Percentiles rank a stretch among this genome's conserved stretches.
Evolutionary conservation across 2,329 filamentous ascomycete genomes (phyloP).

Genomic region (Colletotrichum higginsianum): DNA sequence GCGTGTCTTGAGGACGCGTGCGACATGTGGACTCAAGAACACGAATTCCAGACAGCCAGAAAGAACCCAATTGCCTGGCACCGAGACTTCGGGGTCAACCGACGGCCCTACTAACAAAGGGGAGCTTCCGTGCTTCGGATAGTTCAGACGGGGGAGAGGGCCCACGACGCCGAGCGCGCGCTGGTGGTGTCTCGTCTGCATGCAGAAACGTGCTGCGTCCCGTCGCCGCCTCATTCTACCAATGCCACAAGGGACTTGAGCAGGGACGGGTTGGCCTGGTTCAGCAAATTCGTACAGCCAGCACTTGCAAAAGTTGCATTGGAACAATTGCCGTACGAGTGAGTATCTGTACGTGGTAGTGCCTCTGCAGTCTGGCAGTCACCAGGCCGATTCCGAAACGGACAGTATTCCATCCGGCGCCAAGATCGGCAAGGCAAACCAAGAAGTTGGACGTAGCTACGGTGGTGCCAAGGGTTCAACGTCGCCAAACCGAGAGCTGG

Average conservation of each 20-base stretch:
- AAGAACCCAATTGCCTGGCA: constrained; percentile 23
- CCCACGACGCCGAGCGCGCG: neutral
- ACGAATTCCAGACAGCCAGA: constrained; percentile 7
- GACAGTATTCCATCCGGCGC: constrained; percentile 34
- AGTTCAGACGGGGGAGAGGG: constrained; percentile 30
- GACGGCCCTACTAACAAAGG: constrained; percentile 2
- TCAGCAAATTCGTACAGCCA: constrained; percentile 1
- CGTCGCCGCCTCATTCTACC: neutral
- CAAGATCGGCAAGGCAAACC: constrained; percentile 35
- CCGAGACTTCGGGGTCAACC: constrained; percentile 28
- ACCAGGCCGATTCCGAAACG: constrained; percentile 26
- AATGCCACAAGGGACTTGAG: constrained; percentile 18
- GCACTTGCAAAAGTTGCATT: neutral
- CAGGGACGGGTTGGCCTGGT: constrained; percentile 5
- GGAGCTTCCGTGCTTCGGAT: constrained; percentile 28
- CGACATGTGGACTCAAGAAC: constrained; percentile 5
- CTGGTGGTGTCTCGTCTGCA: neutral
- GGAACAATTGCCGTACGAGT: too few relatives aligned
- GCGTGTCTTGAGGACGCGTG: constrained; percentile 19
- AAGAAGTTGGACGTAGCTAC: constrained; percentile 38
- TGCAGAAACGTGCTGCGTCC: neutral
- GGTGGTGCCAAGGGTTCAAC: constrained; percentile 32
- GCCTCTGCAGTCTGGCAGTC: constrained; percentile 4
- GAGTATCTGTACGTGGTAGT: too few relatives aligned
- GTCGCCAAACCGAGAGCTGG: constrained; percentile 16